Conservation (phyloP, 805 yeast species). For the Kuraishia piskuri region DNA sequence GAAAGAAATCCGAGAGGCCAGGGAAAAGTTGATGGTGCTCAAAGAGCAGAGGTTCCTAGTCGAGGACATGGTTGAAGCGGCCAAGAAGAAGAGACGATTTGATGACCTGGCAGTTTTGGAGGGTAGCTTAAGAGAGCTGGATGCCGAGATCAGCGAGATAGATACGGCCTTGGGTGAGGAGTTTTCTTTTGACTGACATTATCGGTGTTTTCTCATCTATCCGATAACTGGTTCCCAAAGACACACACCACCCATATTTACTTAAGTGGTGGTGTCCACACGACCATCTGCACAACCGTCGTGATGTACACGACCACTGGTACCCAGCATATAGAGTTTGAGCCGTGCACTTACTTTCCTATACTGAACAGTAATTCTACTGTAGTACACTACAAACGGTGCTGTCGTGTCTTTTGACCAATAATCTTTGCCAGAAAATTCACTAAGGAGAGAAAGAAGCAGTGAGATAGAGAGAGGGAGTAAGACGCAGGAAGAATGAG, state of each 20-base stretch:
- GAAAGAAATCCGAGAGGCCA: constrained; percentile 43
- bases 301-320: too few relatives aligned
- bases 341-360: too few relatives aligned
- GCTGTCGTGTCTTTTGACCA: background rate
- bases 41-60: constrained; percentile 78
- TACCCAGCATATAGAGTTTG: too few relatives aligned
- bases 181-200: constrained; percentile 12
- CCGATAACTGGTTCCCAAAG: too few relatives aligned
- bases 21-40: constrained; percentile 79
- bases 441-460: background rate
- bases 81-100: constrained; percentile 60
- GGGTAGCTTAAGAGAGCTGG: constrained; percentile 49
- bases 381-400: too few relatives aligned
- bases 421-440: background rate
- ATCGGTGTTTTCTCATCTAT: too few relatives aligned
- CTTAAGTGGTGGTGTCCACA: too few relatives aligned
- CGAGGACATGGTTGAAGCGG: constrained; percentile 50
- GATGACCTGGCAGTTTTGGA: constrained; percentile 65
- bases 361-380: too few relatives aligned
- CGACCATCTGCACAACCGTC: too few relatives aligned
- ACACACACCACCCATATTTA: too few relatives aligned
- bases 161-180: constrained; percentile 50
- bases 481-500: background rate
- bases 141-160: constrained; percentile 35
- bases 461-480: background rate